Conservation (phyloP, 2,329 filamentous ascomycete species). For the Botrytis porri region DNA sequence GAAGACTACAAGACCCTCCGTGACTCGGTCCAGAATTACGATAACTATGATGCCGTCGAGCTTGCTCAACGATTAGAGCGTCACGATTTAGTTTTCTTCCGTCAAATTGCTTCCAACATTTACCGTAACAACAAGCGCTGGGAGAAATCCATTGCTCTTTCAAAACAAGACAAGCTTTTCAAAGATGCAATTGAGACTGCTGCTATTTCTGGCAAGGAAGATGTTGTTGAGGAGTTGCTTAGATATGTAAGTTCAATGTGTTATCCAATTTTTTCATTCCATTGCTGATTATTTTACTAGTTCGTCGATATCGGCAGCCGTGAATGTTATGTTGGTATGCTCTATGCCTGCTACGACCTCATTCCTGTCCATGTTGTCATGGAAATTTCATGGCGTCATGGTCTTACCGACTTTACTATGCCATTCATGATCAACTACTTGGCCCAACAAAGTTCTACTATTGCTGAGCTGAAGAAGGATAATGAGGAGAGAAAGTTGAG, state of each 20-base stretch:
- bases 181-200: constrained; percentile 99
- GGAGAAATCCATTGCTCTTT: constrained; percentile 97
- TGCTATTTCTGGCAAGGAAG: constrained; percentile 83
- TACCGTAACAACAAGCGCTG: constrained; percentile 99
- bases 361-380: constrained; percentile 90
- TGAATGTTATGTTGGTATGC: constrained; percentile 99
- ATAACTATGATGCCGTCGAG: constrained; percentile 96
- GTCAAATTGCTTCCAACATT: constrained; percentile 95
- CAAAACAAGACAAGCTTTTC: constrained; percentile 99
- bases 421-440: constrained; percentile 99
- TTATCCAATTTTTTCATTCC: constrained; percentile 18
- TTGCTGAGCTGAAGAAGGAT: constrained; percentile 84
- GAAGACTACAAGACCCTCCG: constrained; percentile 98
- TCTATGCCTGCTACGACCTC: constrained; percentile 97
- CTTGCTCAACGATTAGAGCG: constrained; percentile 91
- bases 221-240: constrained; percentile 92
- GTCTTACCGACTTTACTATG: constrained; percentile 96
- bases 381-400: constrained; percentile 95
- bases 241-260: constrained; percentile 76
- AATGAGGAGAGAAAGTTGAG: constrained; percentile 89
- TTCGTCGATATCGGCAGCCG: constrained; percentile 99
- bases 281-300: constrained; percentile 48
- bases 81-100: constrained; percentile 98
- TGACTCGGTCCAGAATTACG: constrained; percentile 97
- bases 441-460: constrained; percentile 81